A percentile compares a stretch with the other conserved stretches of the same genome.
Evolutionary conservation across 352 stramenopile species (phyloP).

Genomic region (Aphanomyces astaci): DNA sequence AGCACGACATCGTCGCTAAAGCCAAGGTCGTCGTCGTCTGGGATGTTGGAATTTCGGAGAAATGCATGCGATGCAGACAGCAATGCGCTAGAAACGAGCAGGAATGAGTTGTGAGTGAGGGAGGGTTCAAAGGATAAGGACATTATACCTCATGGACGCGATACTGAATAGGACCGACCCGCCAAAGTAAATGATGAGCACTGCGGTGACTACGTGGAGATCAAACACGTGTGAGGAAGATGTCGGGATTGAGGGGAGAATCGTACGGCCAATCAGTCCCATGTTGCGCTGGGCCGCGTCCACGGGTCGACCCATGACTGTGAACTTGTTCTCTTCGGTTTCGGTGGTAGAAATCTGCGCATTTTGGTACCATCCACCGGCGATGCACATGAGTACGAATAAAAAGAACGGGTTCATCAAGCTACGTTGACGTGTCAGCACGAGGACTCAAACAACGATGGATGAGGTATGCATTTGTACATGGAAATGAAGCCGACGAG

Average conservation of each 20-base stretch:
- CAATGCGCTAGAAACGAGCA: slow-evolving; percentile 43
- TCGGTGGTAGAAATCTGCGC: slow-evolving; percentile 60
- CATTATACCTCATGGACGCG: slow-evolving; percentile 61
- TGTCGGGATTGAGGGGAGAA: background rate
- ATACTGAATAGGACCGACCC: slow-evolving; percentile 84
- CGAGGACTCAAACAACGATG: slow-evolving; percentile 7
- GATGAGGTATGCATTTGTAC: slow-evolving; percentile 34
- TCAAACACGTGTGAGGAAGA: background rate
- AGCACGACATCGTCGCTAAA: slow-evolving; percentile 29
- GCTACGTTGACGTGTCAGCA: slow-evolving; percentile 27
- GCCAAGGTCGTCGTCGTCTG: slow-evolving; percentile 70
- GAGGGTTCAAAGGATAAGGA: background rate
- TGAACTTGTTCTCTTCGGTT: slow-evolving; percentile 59
- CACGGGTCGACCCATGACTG: slow-evolving; percentile 59
- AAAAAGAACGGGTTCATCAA: slow-evolving; percentile 81
- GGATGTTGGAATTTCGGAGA: slow-evolving; percentile 61
- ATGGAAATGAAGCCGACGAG: slow-evolving; percentile 78
- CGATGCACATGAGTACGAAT: slow-evolving; percentile 79
- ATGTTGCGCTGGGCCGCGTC: slow-evolving; percentile 72
- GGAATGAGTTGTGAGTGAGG: background rate
- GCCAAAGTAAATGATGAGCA: slow-evolving; percentile 74
- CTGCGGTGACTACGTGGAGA: slow-evolving; percentile 48
- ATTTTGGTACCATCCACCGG: slow-evolving; percentile 73
- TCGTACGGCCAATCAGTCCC: slow-evolving; percentile 64
- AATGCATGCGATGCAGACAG: slow-evolving; percentile 73